Percentiles rank a stretch among this genome's conserved stretches.
Conservation (phyloP, 2,329 filamentous ascomycete species). For the Paraconiothyrium brasiliense region DNA sequence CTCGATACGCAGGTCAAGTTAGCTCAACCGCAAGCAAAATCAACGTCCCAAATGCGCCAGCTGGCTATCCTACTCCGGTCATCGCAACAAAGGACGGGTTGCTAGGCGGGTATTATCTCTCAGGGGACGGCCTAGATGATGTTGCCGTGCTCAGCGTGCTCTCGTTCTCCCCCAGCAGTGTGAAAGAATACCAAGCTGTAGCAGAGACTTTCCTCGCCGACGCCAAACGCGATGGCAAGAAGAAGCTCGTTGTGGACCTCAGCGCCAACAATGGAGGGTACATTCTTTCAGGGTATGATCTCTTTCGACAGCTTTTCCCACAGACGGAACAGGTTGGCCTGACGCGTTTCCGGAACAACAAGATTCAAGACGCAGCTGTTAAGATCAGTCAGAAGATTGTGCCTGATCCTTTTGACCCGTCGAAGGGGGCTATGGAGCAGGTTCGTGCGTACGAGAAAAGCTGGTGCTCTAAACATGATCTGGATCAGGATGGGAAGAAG, state of each 20-base stretch:
- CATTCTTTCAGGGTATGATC: constrained; percentile 31
- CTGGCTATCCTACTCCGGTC: constrained; percentile 10
- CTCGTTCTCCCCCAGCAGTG: constrained; percentile 2
- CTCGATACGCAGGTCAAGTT: constrained; percentile 1
- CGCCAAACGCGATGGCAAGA: constrained; percentile 58
- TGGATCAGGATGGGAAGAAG: constrained; percentile 23
- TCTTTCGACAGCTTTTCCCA: constrained; percentile 62
- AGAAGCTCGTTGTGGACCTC: constrained; percentile 66
- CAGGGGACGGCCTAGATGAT: constrained; percentile 6
- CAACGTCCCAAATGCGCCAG: neutral
- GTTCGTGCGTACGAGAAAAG: neutral
- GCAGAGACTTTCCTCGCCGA: constrained; percentile 52
- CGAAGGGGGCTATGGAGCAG: constrained; percentile 28
- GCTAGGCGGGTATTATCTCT: constrained; percentile 9
- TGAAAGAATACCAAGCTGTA: constrained; percentile 7
- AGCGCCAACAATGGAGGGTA: constrained; percentile 47
- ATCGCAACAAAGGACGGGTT: constrained; percentile 4
- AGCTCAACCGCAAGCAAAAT: neutral
- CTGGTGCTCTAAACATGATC: constrained; percentile 24
- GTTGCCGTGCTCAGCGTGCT: constrained; percentile 8
- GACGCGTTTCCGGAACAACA: constrained; percentile 49
- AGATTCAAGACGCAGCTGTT: neutral
- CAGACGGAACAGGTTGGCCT: constrained; percentile 48
- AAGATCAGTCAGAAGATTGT: constrained; percentile 28
- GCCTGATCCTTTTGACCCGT: constrained; percentile 39